Percentiles rank a stretch among this genome's conserved stretches.
Conservation (phyloP, 306 rosid genomes). For the Medicago ruthenica region DNA sequence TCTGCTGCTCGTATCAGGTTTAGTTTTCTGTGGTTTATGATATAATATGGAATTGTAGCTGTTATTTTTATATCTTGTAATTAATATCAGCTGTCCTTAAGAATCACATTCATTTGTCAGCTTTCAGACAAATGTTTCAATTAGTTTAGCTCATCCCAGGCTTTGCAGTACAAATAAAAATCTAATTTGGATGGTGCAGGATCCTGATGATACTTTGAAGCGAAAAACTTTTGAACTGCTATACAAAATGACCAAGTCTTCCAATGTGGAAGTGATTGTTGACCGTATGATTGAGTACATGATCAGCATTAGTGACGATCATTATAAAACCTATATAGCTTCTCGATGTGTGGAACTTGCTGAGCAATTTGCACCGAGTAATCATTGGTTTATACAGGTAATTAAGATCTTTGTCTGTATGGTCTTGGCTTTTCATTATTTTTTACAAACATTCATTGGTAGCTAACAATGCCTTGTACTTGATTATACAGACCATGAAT, state of each 20-base stretch:
- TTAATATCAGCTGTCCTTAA: conserved; percentile 22
- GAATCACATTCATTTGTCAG: conserved; percentile 10
- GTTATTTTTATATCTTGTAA: conserved; percentile 14
- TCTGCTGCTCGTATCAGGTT: conserved; percentile 13
- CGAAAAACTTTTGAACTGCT: conserved; percentile 91
- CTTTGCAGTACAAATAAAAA: conserved; percentile 30
- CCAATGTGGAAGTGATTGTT: conserved; percentile 98
- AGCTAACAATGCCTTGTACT: conserved; percentile 27
- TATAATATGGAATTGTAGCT: neutral
- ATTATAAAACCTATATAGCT: conserved; percentile 91
- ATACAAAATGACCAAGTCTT: conserved; percentile 93
- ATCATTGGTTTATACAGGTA: conserved; percentile 99
- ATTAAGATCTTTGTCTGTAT: conserved; percentile 20
- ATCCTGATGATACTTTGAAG: conserved; percentile 96
- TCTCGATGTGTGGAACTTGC: conserved; percentile 97
- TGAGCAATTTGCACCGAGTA: conserved; percentile 96
- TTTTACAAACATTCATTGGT: neutral
- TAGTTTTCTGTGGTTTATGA: conserved; percentile 29
- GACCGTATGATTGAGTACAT: conserved; percentile 94
- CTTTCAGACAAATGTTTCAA: conserved; percentile 11
- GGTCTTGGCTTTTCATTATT: conserved; percentile 32
- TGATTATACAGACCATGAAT: conserved; percentile 83
- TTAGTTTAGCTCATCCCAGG: neutral
- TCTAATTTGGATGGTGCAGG: conserved; percentile 62
- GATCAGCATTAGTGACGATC: conserved; percentile 87